These are phyloP conservation scores for Tolypocladium amazonense DNA, from an alignment of 2,329 filamentous ascomycete species.

Conservation along the genomic window DNA sequence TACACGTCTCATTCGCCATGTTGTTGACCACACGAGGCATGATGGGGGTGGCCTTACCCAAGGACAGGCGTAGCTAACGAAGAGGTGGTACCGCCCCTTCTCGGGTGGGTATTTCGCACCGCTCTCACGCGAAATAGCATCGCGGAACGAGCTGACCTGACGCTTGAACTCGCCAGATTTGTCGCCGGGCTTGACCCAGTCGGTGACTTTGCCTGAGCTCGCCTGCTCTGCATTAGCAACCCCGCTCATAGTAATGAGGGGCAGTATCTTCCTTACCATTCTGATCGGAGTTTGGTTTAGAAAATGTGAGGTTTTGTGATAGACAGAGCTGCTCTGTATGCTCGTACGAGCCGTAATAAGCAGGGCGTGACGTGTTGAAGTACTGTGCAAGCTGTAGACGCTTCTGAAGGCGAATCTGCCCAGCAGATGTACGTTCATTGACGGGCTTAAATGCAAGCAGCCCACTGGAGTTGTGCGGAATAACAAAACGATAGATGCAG, in stretches of 20 bases:
- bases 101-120: slow-evolving; percentile 73
- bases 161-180: slow-evolving; percentile 89
- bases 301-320: neutral
- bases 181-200: slow-evolving; percentile 73
- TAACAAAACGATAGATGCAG: neutral
- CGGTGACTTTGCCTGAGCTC: slow-evolving; percentile 40
- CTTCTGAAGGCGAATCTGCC: neutral
- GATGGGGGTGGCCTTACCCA: slow-evolving; percentile 45
- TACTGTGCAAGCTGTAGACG: neutral
- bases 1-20: neutral
- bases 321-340: neutral
- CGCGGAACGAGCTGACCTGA: slow-evolving; percentile 71
- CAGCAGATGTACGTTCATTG: neutral
- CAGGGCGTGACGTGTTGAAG: neutral
- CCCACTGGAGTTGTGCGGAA: neutral
- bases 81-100: slow-evolving; percentile 87
- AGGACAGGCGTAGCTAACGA: slow-evolving; percentile 86
- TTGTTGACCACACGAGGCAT: neutral
- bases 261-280: neutral
- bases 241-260: neutral
- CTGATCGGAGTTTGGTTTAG: neutral
- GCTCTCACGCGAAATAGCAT: slow-evolving; percentile 62
- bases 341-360: neutral
- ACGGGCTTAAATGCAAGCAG: neutral
- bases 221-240: slow-evolving; percentile 1